Percentiles rank a stretch among this genome's conserved stretches.
These are phyloP conservation scores for Dimocarpus longan DNA, from an alignment of 345 rosid genomes.

Conservation along the genomic window DNA sequence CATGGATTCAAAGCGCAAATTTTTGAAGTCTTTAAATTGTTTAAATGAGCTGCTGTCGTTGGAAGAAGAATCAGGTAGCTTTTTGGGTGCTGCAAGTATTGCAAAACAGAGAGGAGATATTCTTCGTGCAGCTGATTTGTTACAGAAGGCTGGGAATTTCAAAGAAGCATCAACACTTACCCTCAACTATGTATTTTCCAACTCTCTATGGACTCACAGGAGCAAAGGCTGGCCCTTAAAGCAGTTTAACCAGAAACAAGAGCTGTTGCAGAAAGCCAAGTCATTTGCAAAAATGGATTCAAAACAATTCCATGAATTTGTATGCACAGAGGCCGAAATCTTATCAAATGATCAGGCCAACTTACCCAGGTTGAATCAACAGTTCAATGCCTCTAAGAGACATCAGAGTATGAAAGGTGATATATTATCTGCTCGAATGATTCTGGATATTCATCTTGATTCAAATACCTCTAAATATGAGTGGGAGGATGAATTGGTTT, in stretches of 20 bases:
- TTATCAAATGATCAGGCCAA: conserved; percentile 20
- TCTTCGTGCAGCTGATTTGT: conserved; percentile 37
- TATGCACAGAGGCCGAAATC: conserved; percentile 32
- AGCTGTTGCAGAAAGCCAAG: conserved; percentile 43
- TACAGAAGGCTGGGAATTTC: conserved; percentile 35
- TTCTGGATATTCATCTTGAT: conserved; percentile 40
- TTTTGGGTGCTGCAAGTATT: conserved; percentile 37
- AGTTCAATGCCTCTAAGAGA: conserved; percentile 32
- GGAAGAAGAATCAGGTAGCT: conserved; percentile 45
- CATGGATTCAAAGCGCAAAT: conserved; percentile 24
- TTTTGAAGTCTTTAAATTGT: conserved; percentile 34
- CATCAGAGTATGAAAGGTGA: conserved; percentile 37
- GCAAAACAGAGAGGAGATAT: conserved; percentile 44
- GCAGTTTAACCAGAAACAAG: conserved; percentile 32
- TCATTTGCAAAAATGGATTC: conserved; percentile 32
- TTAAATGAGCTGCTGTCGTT: conserved; percentile 40
- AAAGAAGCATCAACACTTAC: conserved; percentile 37
- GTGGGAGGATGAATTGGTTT: conserved; percentile 33
- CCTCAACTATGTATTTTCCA: conserved; percentile 36
- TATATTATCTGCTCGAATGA: conserved; percentile 38
- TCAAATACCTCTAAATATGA: conserved; percentile 22
- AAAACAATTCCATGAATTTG: conserved; percentile 30
- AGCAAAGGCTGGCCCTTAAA: conserved; percentile 54
- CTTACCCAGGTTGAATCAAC: conserved; percentile 32
- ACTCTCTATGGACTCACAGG: conserved; percentile 48